phyloP scores from a whole-genome alignment of 768 basidiomycete species.

The Amanita pallidorosea region DNA sequence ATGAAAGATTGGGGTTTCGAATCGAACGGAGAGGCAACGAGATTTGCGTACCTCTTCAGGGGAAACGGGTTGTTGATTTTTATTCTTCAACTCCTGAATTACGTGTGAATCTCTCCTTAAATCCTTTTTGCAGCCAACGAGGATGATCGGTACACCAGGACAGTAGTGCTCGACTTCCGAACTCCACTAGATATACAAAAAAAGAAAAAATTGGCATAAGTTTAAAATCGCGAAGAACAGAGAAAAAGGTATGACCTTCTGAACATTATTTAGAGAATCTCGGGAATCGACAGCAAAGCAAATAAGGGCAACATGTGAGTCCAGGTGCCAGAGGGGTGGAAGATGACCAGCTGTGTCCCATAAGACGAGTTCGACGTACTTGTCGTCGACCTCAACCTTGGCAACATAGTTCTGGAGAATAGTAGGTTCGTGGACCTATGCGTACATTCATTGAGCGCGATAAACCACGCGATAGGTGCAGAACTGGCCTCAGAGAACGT shows the following conservation, averaged over 20 bases:
- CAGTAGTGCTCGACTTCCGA: slow-evolving; percentile 99
- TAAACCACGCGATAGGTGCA: not conserved
- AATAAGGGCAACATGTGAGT: slow-evolving; percentile 98
- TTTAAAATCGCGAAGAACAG: not conserved
- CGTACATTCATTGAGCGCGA: no score
- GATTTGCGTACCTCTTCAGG: slow-evolving; percentile 91
- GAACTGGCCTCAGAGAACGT: slow-evolving; percentile 75
- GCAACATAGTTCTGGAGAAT: slow-evolving; percentile 99
- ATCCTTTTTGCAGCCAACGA: slow-evolving; percentile 99
- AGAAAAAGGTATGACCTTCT: slow-evolving; percentile 87
- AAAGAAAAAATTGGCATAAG: slow-evolving; percentile 6
- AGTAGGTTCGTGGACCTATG: slow-evolving; percentile 95
- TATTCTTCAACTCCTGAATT: slow-evolving; percentile 90
- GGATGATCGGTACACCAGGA: slow-evolving; percentile 85
- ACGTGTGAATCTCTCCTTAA: slow-evolving; percentile 87
- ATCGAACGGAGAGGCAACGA: no score
- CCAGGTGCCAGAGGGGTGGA: slow-evolving; percentile 93
- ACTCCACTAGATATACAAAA: slow-evolving; percentile 99
- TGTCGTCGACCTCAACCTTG: slow-evolving; percentile 96
- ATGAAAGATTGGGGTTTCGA: no score
- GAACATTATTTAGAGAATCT: slow-evolving; percentile 97
- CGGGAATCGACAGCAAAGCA: slow-evolving; percentile 98
- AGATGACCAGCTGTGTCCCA: slow-evolving; percentile 99
- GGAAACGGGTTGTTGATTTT: slow-evolving; percentile 88
- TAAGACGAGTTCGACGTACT: slow-evolving; percentile 94